phyloP scores from a whole-genome alignment of 2,329 filamentous ascomycete species.

The Penicillium vulpinum region DNA sequence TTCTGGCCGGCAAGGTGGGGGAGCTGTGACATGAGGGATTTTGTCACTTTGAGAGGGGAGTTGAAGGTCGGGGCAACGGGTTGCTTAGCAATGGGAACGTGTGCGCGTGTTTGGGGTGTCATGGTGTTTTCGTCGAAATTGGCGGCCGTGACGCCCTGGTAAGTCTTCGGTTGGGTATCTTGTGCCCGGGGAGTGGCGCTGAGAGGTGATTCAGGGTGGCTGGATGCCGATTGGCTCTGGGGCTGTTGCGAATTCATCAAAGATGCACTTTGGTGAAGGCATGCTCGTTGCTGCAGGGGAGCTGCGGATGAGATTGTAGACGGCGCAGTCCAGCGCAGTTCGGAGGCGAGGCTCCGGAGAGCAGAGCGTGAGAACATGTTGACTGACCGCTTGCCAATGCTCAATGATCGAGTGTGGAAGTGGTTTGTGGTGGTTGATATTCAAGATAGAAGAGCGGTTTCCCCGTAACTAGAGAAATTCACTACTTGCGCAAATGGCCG shows the following conservation, averaged over 20 bases:
- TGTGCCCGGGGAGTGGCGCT: conserved; percentile 29
- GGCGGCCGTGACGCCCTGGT: conserved; percentile 8
- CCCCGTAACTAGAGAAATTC: conserved; percentile 36
- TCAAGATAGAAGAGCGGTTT: conserved; percentile 14
- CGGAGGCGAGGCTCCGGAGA: conserved; percentile 31
- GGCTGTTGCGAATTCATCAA: conserved; percentile 23
- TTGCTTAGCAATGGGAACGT: conserved; percentile 35
- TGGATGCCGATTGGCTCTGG: conserved; percentile 32
- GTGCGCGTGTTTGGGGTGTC: conserved; percentile 24
- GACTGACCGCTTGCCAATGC: conserved; percentile 8
- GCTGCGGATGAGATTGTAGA: conserved; percentile 23
- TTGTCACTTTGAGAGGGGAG: conserved; percentile 42
- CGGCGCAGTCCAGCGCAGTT: conserved; percentile 27
- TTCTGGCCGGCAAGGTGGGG: conserved; percentile 47
- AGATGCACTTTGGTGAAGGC: conserved; percentile 43
- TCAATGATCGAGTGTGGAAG: conserved; percentile 16
- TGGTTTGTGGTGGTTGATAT: conserved; percentile 12
- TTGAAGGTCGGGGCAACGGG: conserved; percentile 41
- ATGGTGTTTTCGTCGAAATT: conserved; percentile 16
- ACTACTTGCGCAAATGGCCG: conserved; percentile 31
- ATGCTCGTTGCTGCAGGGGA: conserved; percentile 40
- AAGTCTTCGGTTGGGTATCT: conserved; percentile 22
- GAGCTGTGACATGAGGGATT: conserved; percentile 45
- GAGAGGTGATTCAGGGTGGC: conserved; percentile 32
- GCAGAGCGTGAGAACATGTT: conserved; percentile 42